Evolutionary conservation across 192 early-diverging fungal genomes (phyloP), one percentile per base, ranked within the genome.

Genomic region (Coemansia reversa): DNA sequence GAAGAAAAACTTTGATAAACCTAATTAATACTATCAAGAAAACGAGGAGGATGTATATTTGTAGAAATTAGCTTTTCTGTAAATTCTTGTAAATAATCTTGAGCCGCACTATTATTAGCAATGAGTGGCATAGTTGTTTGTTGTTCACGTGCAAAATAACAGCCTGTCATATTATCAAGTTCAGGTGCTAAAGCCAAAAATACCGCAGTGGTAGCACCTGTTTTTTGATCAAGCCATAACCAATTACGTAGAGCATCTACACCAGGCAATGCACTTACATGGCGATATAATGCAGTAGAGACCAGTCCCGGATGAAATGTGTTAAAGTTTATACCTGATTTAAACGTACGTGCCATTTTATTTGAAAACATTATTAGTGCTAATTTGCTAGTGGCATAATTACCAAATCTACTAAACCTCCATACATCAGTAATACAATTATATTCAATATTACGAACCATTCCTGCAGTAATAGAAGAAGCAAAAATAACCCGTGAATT

Each of bases 311-410:
- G 86, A 35, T 88, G 86, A 56, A 74, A 75, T 2, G 82, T 83
- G 57, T 85, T 86, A 47, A 88, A 76, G 0, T 82, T 85, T 33
- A 88, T 42, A 22, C 63, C 74, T 0, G 65, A 62, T 45, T 58
- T 69, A 11, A 87, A 73, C 18, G 77, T 76, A 22, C 81, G 66
- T 20, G 78, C 73, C 55, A 88, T 68, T 0, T 76, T 82, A 25
- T 73, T 69, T 32, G 80, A 65, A 49, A 83, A 85, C 27, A 84
- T 49, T 20, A 88, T 22, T 51, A 85, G 78, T 20, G 84, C 82
- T 7, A 88, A 76, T 51, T 88, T 88, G 51, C 82, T 83, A 18
- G 82, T 80, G 8, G 82, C 76, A 62, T 88, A 88, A 57, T 85
- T 84, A 20, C 74, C 72, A 9, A 84, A 64, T 33, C 81, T 79